Evolutionary conservation across 352 stramenopile genomes (phyloP).

Genomic region (Chrysophaeum taylorii): DNA sequence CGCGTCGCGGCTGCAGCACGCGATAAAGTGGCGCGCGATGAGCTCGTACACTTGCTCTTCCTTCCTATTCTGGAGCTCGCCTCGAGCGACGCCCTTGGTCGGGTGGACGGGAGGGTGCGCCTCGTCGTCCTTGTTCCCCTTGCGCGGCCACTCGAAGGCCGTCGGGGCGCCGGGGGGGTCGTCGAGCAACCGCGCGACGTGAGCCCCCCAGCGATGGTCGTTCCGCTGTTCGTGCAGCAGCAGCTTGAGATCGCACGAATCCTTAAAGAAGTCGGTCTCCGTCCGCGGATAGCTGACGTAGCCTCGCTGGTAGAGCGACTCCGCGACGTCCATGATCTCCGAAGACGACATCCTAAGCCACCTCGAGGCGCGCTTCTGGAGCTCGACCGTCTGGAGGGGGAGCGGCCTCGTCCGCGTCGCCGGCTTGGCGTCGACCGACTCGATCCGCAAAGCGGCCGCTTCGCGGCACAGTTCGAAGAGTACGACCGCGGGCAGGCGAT

Average conservation of each 20-base stretch:
- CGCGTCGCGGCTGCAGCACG: constrained; percentile 90
- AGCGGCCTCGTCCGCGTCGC: constrained; percentile 88
- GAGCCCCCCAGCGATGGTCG: constrained; percentile 30
- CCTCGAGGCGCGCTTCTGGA: constrained; percentile 89
- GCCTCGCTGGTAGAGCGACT: constrained; percentile 93
- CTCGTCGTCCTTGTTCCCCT: constrained; percentile 81
- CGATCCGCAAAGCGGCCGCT: constrained; percentile 23
- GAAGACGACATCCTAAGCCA: constrained; percentile 91
- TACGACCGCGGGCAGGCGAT: constrained; percentile 58
- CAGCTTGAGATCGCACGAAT: constrained; percentile 68
- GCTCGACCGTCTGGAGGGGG: constrained; percentile 93
- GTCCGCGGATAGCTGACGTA: constrained; percentile 97
- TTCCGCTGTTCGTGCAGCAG: constrained; percentile 58
- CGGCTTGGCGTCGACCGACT: constrained; percentile 17
- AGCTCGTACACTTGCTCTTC: constrained; percentile 87
- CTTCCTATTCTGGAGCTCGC: constrained; percentile 54
- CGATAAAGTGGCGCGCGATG: constrained; percentile 93
- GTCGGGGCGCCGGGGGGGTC: constrained; percentile 42
- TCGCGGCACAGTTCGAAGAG: constrained; percentile 64
- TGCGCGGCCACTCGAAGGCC: constrained; percentile 67
- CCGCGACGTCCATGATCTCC: constrained; percentile 81
- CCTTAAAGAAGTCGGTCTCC: constrained; percentile 97
- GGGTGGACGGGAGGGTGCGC: constrained; percentile 97
- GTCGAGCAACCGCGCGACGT: constrained; percentile 65
- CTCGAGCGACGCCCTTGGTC: constrained; percentile 75